These are phyloP conservation scores for Verbena officinalis DNA, from an alignment of 257 asterid species.

Conservation along the genomic window DNA sequence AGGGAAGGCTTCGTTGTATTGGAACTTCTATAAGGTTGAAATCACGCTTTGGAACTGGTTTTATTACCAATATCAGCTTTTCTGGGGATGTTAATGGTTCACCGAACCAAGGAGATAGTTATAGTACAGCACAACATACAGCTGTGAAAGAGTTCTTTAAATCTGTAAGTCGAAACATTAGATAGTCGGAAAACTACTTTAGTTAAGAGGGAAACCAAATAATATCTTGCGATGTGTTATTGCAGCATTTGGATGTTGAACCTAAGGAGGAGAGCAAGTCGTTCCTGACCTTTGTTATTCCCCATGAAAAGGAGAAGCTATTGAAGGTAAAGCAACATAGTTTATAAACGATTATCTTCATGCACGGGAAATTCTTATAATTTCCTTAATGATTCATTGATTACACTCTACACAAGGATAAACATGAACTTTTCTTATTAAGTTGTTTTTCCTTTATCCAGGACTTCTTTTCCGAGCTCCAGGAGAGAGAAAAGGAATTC, in stretches of 20 bases:
- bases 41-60: conserved; percentile 89
- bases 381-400: not conserved
- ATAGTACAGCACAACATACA: conserved; percentile 42
- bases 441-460: conserved; percentile 38
- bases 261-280: conserved; percentile 90
- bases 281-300: conserved; percentile 82
- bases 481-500: conserved; percentile 61
- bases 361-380: not conserved
- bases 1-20: conserved; percentile 95
- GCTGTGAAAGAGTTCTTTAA: conserved; percentile 80
- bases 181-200: conserved; percentile 19
- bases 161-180: conserved; percentile 52
- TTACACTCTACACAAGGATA: not conserved
- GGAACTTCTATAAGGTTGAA: conserved; percentile 96
- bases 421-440: too few species aligned
- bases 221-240: conserved; percentile 20
- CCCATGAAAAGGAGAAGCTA: conserved; percentile 84
- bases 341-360: not conserved
- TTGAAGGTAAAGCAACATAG: conserved; percentile 55
- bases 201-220: not conserved
- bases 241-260: conserved; percentile 66
- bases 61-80: conserved; percentile 82
- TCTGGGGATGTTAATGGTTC: conserved; percentile 51
- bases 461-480: conserved; percentile 75
- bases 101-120: conserved; percentile 46